These are phyloP conservation scores for Schwanniomyces pseudopolymorphus DNA, from an alignment of 805 yeast species.

Conservation along the genomic window DNA sequence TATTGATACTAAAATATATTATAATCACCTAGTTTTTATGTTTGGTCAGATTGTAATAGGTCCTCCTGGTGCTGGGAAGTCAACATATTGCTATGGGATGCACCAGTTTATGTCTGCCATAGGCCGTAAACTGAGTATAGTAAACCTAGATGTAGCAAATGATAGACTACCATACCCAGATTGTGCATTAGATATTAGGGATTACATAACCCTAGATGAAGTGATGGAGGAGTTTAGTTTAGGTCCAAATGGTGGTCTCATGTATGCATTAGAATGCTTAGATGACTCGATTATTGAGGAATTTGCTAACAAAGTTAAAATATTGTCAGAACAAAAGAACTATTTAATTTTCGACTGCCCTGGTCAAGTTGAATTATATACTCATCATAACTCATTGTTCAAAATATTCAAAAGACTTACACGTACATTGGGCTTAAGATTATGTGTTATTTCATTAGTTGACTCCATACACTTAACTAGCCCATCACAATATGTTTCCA, in stretches of 20 bases:
- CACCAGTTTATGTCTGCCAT: slow-evolving; percentile 90
- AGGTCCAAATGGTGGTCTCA: slow-evolving; percentile 94
- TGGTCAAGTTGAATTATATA: slow-evolving; percentile 93
- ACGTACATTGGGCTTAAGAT: slow-evolving; percentile 61
- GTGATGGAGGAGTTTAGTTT: slow-evolving; percentile 82
- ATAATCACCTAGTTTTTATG: slow-evolving; percentile 18
- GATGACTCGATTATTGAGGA: slow-evolving; percentile 45
- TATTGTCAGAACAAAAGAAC: slow-evolving; percentile 51
- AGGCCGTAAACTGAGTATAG: slow-evolving; percentile 81
- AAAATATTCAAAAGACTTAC: slow-evolving; percentile 61
- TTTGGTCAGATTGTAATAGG: slow-evolving; percentile 95
- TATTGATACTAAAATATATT: background rate
- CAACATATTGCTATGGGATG: slow-evolving; percentile 93
- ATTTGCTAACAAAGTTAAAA: slow-evolving; percentile 55
- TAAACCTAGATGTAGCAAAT: slow-evolving; percentile 93
- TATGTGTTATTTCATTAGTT: slow-evolving; percentile 82
- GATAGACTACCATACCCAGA: slow-evolving; percentile 64
- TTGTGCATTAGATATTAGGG: slow-evolving; percentile 75
- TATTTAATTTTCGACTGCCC: slow-evolving; percentile 87
- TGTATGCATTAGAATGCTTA: slow-evolving; percentile 53
- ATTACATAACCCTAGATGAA: slow-evolving; percentile 72
- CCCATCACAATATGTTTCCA: slow-evolving; percentile 87
- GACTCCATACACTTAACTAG: slow-evolving; percentile 81
- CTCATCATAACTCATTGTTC: slow-evolving; percentile 77
- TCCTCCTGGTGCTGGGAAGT: slow-evolving; percentile 97